phyloP scores from a whole-genome alignment of 306 rosid genomes.

The Nissolia schottii region DNA sequence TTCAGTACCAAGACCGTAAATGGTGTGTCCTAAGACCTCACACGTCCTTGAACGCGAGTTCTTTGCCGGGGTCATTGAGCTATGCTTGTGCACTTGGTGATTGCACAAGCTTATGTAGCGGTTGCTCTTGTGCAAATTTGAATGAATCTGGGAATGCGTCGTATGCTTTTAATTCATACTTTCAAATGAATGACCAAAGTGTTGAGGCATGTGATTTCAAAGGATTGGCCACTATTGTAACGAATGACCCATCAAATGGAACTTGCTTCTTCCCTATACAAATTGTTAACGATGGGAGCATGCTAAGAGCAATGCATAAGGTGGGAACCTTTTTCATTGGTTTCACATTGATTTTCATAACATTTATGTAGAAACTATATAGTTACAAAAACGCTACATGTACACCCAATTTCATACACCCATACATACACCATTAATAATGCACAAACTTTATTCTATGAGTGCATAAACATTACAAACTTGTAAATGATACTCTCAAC shows the following conservation, averaged over 20 bases:
- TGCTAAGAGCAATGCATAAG: conserved; percentile 8
- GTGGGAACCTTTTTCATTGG: conserved; percentile 10
- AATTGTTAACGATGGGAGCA: conserved; percentile 32
- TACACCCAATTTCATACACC: too few relatives aligned
- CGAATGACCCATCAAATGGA: conserved; percentile 34
- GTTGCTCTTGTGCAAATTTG: conserved; percentile 44
- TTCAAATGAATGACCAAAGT: conserved; percentile 57
- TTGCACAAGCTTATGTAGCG: conserved; percentile 44
- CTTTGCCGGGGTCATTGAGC: not conserved
- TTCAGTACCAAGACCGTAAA: conserved; percentile 42
- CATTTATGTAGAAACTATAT: not conserved
- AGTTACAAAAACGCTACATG: too few relatives aligned
- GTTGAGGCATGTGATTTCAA: conserved; percentile 55
- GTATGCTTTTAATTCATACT: conserved; percentile 64
- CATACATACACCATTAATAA: too few relatives aligned
- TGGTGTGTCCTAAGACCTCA: conserved; percentile 51
- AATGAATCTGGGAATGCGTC: conserved; percentile 24
- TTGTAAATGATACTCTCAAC: too few relatives aligned
- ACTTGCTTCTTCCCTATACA: conserved; percentile 47
- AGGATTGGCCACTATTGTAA: conserved; percentile 37
- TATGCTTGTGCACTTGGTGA: conserved; percentile 59
- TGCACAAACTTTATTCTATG: too few relatives aligned
- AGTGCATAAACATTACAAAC: too few relatives aligned
- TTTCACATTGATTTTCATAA: conserved; percentile 23
- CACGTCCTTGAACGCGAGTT: not conserved